These are phyloP conservation scores for Trichodelitschia bisporula DNA, from an alignment of 495 filamentous ascomycete genomes.

Conservation along the genomic window DNA sequence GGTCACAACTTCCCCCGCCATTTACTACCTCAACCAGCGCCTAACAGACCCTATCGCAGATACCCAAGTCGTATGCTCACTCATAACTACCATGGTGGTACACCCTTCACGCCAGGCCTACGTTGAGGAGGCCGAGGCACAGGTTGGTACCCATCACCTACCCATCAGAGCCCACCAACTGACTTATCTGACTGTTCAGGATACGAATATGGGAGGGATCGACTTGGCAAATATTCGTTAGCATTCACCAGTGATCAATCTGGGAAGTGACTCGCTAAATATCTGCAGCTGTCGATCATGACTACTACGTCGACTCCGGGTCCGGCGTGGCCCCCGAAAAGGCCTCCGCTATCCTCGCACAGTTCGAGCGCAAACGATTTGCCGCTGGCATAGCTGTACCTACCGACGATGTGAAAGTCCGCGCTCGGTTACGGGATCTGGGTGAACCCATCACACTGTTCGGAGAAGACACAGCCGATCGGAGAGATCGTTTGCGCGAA, in stretches of 20 bases:
- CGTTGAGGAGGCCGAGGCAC: slow-evolving; percentile 55
- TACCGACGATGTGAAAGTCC: slow-evolving; percentile 78
- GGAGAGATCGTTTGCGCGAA: slow-evolving; percentile 68
- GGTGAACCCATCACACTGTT: slow-evolving; percentile 89
- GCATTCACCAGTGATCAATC: slow-evolving; percentile 10
- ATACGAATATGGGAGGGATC: slow-evolving; percentile 39
- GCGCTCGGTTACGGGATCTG: slow-evolving; percentile 52
- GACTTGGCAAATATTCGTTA: slow-evolving; percentile 59
- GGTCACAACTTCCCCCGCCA: no score
- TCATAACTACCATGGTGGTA: slow-evolving; percentile 30
- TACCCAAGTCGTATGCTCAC: background rate
- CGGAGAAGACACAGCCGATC: slow-evolving; percentile 67
- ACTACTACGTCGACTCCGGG: slow-evolving; percentile 55
- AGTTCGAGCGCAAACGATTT: slow-evolving; percentile 72
- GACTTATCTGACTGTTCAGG: slow-evolving; percentile 16
- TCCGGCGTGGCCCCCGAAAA: slow-evolving; percentile 67
- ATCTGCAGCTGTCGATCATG: slow-evolving; percentile 46
- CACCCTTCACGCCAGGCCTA: slow-evolving; percentile 90
- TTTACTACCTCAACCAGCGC: no score
- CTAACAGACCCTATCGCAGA: no score
- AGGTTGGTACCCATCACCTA: slow-evolving; percentile 31
- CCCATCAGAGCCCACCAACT: slow-evolving; percentile 1
- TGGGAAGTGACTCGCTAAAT: slow-evolving; percentile 1
- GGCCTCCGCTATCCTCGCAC: slow-evolving; percentile 67
- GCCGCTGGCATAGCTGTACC: slow-evolving; percentile 85